These are phyloP conservation scores for Phytophthora foliorum DNA, from an alignment of 352 stramenopile species.

Conservation along the genomic window DNA sequence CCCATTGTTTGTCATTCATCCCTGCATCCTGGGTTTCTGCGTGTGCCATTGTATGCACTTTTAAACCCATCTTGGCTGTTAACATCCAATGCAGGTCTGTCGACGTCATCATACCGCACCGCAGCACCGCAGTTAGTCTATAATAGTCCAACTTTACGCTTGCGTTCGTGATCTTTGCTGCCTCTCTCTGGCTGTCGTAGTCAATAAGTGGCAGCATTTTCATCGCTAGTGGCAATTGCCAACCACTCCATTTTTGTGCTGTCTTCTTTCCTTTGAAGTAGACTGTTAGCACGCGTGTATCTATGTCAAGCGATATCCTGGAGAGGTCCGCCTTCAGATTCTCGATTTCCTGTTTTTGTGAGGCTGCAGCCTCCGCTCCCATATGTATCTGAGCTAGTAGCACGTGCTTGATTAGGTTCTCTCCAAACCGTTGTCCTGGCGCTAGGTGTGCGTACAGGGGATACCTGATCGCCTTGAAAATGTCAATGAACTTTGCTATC, in stretches of 20 bases:
- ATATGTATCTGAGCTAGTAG: not conserved
- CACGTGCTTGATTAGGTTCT: not conserved
- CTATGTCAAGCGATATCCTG: not conserved
- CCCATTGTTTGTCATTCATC: not conserved
- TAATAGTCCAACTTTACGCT: not conserved
- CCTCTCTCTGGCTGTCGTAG: not conserved
- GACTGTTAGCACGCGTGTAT: not conserved
- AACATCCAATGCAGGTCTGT: not conserved
- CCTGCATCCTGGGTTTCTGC: not conserved
- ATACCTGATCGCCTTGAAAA: not conserved
- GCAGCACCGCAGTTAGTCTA: not conserved
- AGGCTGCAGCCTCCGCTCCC: not conserved
- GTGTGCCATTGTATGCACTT: not conserved
- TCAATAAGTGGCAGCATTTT: not conserved
- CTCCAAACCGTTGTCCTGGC: not conserved
- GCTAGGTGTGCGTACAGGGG: not conserved
- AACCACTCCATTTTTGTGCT: not conserved
- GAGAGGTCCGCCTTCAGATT: not conserved
- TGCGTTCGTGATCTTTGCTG: not conserved
- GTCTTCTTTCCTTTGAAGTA: conserved; percentile 1
- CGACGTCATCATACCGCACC: not conserved
- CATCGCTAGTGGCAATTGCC: not conserved
- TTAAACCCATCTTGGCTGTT: not conserved
- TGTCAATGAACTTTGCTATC: not conserved
- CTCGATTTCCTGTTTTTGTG: not conserved